Base-by-base conservation (phyloP, 176 grass and related monocot genomes). In the Carex pumila region DNA sequence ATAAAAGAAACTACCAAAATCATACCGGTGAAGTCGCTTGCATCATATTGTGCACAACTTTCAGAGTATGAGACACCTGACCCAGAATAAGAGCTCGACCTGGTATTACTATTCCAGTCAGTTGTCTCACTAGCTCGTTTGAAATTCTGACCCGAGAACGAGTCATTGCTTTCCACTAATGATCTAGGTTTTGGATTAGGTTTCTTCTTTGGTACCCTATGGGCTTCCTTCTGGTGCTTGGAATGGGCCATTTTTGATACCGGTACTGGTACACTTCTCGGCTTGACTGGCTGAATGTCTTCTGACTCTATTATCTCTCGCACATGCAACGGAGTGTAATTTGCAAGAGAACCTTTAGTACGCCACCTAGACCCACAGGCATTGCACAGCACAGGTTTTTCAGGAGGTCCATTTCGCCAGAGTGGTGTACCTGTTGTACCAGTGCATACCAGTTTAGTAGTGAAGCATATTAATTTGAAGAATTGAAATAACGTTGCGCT, bases 301-400 rank as follows among this genome's bases (percentile, higher is more conserved):
- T 85, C 89, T 47, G 61, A 90, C 79, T 93, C 88, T 61, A 86
- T 87, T 84, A 83, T 82, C 62, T 91, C 91, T 64, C 89, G 89
- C 39, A 88, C 86, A 77, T 98, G 91, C 86, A 98, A 88, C 60
- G 95, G 95, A 21, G 89, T 95, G 67, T 98, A 98, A 81, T 98
- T 98, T 82, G 56, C 55, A 85, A 98, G 85, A 86, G 92, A 94
- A 80, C 95, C 95, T 52, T 98, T 98, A 4, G 92, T 98, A 85
- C 95, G 89, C 91, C 89, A 98, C 75, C 95, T 93, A 4, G 95
- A 95, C 65, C 95, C 95, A 80, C 95, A 98, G 61, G 95, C 95
- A 93, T 98, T 98, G 83, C 95, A 98, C 37, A 98, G 86, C 80
- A 98, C 95, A 58, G 95, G 95, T 77, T 98, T 98, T 76, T 98